Evolutionary conservation across 805 yeast genomes (phyloP).

Genomic region (Saturnispora besseyi): DNA sequence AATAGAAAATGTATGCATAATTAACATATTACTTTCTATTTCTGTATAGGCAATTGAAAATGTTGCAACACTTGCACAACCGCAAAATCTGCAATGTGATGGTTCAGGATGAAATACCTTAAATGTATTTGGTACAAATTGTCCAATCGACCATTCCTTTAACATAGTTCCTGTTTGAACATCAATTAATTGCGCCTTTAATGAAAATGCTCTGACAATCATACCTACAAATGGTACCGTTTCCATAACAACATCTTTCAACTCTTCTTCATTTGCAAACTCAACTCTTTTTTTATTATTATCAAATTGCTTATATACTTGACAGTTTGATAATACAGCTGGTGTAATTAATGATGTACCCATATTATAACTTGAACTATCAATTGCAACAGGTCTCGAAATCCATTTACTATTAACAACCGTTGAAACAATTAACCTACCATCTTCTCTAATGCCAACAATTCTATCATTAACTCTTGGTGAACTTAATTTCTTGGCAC

Average conservation of each 20-base stretch:
- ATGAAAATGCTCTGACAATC: conserved; percentile 50
- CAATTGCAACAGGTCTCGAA: conserved; percentile 40
- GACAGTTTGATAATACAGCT: conserved; percentile 24
- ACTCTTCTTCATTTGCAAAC: conserved; percentile 9
- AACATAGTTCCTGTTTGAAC: conserved; percentile 69
- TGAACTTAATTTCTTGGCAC: conserved; percentile 50
- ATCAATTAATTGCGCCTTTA: conserved; percentile 60
- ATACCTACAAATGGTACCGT: conserved; percentile 66
- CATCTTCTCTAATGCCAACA: conserved; percentile 42
- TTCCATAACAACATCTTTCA: conserved; percentile 30
- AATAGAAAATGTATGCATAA: conserved; percentile 64
- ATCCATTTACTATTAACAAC: conserved; percentile 62
- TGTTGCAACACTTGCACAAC: conserved; percentile 71
- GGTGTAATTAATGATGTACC: conserved; percentile 33
- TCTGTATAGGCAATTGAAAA: conserved; percentile 68
- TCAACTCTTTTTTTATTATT: conserved; percentile 5
- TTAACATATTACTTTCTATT: conserved; percentile 43
- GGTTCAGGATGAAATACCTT: conserved; percentile 76
- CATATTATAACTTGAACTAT: conserved; percentile 38
- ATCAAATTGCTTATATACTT: conserved; percentile 6
- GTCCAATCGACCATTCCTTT: conserved; percentile 51
- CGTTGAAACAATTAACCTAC: conserved; percentile 51
- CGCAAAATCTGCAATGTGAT: conserved; percentile 84
- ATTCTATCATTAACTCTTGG: conserved; percentile 71
- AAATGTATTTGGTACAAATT: conserved; percentile 50